These are phyloP conservation scores for Colletotrichum euphorbiae DNA, from an alignment of 2,329 filamentous ascomycete species.

Conservation along the genomic window DNA sequence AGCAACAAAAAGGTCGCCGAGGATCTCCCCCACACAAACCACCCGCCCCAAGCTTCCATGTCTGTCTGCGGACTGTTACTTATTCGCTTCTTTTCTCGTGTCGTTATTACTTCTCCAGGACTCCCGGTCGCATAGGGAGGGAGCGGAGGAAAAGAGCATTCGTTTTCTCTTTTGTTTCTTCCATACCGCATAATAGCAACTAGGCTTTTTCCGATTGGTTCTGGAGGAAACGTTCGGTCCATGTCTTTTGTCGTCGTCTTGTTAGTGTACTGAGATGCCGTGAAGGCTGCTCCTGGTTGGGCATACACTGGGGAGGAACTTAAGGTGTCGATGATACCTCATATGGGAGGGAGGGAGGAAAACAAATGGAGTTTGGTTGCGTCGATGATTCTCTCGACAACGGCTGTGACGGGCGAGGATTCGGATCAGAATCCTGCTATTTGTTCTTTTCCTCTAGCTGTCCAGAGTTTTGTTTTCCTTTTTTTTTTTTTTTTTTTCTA, in stretches of 20 bases:
- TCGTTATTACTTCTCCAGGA: constrained; percentile 23
- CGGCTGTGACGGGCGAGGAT: neutral
- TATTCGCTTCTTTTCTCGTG: constrained; percentile 20
- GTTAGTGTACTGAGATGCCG: too few species aligned
- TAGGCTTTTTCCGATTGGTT: neutral
- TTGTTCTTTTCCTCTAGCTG: neutral
- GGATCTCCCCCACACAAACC: constrained; percentile 1
- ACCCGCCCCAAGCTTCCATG: neutral
- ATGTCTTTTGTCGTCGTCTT: neutral
- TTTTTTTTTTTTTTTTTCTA: neutral
- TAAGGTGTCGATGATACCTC: constrained; percentile 4
- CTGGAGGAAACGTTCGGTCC: neutral
- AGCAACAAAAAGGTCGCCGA: constrained; percentile 12
- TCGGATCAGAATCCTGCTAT: neutral
- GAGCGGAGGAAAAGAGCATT: neutral
- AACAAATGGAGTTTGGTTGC: constrained; percentile 14
- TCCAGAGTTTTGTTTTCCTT: neutral
- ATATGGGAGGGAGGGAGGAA: neutral
- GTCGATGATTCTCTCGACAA: neutral
- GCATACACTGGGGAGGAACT: constrained; percentile 5
- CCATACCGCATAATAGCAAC: neutral
- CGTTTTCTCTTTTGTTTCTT: constrained; percentile 11
- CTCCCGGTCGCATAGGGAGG: constrained; percentile 11
- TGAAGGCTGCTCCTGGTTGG: neutral
- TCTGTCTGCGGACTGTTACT: neutral